phyloP scores from a whole-genome alignment of 257 asterid genomes.

The Nicotiana undulata region DNA sequence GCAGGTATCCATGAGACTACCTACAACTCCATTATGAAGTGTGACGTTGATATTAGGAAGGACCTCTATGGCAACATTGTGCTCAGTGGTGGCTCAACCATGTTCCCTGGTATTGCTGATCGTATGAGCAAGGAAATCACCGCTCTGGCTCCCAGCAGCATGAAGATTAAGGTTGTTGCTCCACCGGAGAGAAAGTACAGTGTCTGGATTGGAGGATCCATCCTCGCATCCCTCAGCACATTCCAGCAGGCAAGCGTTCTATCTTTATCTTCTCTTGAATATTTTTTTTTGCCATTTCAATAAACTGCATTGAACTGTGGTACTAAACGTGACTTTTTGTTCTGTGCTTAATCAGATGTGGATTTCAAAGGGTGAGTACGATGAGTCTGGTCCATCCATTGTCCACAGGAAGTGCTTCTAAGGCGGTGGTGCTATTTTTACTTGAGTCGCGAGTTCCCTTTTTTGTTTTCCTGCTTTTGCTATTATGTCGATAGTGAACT shows the following conservation, averaged over 20 bases:
- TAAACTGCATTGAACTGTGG: background rate
- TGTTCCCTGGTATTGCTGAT: slow-evolving; percentile 10
- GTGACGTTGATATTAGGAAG: slow-evolving; percentile 7
- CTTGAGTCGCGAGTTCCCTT: background rate
- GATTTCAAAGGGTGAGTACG: slow-evolving; percentile 8
- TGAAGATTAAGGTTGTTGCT: slow-evolving; percentile 9
- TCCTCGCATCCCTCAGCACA: slow-evolving; percentile 8
- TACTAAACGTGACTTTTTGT: background rate
- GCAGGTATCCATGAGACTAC: slow-evolving; percentile 8
- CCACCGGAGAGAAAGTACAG: slow-evolving; percentile 9
- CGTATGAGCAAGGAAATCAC: slow-evolving; percentile 9
- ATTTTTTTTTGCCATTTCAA: background rate
- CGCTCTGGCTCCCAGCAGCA: slow-evolving; percentile 9
- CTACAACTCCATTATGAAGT: slow-evolving; percentile 9
- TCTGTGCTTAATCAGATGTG: background rate
- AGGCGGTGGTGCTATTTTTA: slow-evolving; percentile 2
- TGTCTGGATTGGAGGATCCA: slow-evolving; percentile 11
- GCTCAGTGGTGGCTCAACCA: slow-evolving; percentile 11
- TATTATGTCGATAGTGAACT: slow-evolving; percentile 1
- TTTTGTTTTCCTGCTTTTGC: background rate
- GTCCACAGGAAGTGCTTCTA: slow-evolving; percentile 11
- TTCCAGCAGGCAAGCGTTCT: slow-evolving; percentile 2
- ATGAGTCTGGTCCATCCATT: slow-evolving; percentile 11
- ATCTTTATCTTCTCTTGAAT: background rate
- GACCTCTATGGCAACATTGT: slow-evolving; percentile 9